Percentiles rank a stretch among this genome's conserved stretches.
Conservation (phyloP, 169 alveolate species). For the Babesia bovis region DNA sequence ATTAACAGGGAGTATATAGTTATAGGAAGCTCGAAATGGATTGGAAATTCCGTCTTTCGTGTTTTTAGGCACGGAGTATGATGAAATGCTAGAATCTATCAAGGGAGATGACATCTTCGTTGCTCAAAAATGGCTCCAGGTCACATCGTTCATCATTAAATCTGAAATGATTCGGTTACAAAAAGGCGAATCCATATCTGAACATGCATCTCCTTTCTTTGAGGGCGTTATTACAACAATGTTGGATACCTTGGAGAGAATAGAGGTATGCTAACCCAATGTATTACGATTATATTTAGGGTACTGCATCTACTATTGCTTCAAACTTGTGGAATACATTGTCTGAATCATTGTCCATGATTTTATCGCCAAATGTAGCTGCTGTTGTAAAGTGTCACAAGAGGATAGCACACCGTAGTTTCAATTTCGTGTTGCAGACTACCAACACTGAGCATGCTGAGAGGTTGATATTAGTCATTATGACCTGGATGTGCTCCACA, state of each 20-base stretch:
- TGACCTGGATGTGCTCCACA: slow-evolving; percentile 34
- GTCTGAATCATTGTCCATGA: neutral
- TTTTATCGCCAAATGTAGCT: slow-evolving; percentile 14
- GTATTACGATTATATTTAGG: neutral
- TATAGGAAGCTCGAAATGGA: slow-evolving; percentile 18
- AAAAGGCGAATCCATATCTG: slow-evolving; percentile 6
- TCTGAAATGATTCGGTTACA: slow-evolving; percentile 4
- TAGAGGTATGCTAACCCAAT: neutral
- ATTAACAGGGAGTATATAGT: neutral
- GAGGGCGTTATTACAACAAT: slow-evolving; percentile 32
- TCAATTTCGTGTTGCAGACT: slow-evolving; percentile 19
- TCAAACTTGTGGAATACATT: slow-evolving; percentile 16
- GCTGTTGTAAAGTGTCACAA: slow-evolving; percentile 31
- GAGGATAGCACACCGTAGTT: slow-evolving; percentile 27
- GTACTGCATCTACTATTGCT: neutral
- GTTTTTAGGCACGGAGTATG: slow-evolving; percentile 23
- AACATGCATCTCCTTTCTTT: slow-evolving; percentile 22
- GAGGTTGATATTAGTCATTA: neutral
- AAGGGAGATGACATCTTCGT: slow-evolving; percentile 8
- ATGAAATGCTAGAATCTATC: slow-evolving; percentile 27
- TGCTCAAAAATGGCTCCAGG: slow-evolving; percentile 33
- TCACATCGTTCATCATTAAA: slow-evolving; percentile 24
- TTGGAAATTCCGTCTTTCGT: slow-evolving; percentile 30
- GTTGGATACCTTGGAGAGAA: slow-evolving; percentile 13
- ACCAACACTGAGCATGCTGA: slow-evolving; percentile 27